Conservation (phyloP, 2,329 filamentous ascomycete species). For the Aspergillaceae sp. region DNA sequence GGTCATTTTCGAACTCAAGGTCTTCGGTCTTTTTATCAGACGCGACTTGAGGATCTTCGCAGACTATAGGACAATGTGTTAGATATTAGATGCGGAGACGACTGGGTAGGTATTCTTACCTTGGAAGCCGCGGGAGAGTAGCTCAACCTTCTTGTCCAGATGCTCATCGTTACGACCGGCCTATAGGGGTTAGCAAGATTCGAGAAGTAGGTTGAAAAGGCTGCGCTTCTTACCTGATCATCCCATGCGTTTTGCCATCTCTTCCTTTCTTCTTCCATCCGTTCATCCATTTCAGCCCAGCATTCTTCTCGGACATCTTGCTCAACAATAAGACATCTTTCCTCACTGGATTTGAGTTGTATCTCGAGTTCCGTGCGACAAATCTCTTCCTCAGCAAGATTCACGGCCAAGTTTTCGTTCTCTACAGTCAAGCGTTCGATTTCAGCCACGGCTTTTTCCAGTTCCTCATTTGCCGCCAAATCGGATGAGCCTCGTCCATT, state of each 20-base stretch:
- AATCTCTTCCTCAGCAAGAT: constrained; percentile 62
- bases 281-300: constrained; percentile 73
- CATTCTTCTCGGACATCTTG: constrained; percentile 83
- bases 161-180: constrained; percentile 70
- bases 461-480: constrained; percentile 50
- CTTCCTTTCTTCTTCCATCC: constrained; percentile 63
- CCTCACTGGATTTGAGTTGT: constrained; percentile 57
- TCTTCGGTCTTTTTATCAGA: constrained; percentile 55
- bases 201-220: not conserved
- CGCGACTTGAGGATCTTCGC: constrained; percentile 41
- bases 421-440: constrained; percentile 71
- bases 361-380: constrained; percentile 64
- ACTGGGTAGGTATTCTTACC: constrained; percentile 22
- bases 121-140: constrained; percentile 51
- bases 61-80: constrained; percentile 24
- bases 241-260: constrained; percentile 75
- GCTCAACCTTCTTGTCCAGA: constrained; percentile 78
- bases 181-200: constrained; percentile 16
- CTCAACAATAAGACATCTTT: constrained; percentile 64
- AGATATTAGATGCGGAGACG: too few species aligned
- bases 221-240: constrained; percentile 49
- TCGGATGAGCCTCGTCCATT: constrained; percentile 38
- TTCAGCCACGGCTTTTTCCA: constrained; percentile 73
- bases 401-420: constrained; percentile 63
- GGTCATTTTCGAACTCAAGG: constrained; percentile 62